Evolutionary conservation across 192 early-diverging fungal genomes (phyloP).

Genomic region (Coemansia sp.): DNA sequence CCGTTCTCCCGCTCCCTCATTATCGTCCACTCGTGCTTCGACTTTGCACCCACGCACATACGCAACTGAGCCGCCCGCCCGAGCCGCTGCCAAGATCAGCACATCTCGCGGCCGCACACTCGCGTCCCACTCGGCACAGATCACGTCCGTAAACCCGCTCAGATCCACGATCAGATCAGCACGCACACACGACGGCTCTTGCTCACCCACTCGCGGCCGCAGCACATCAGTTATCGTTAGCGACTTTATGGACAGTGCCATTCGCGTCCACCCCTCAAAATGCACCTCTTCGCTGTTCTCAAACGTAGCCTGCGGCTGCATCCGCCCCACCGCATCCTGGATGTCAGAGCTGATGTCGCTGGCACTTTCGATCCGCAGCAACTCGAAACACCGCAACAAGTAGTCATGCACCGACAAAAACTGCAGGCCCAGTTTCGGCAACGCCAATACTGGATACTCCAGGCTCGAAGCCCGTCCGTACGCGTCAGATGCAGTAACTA

Average conservation of each 20-base stretch:
- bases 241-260: constrained; percentile 73
- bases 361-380: constrained; percentile 80
- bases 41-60: constrained; percentile 85
- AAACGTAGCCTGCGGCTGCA: constrained; percentile 64
- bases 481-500: constrained; percentile 65
- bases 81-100: constrained; percentile 63
- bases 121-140: constrained; percentile 86
- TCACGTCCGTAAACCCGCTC: constrained; percentile 63
- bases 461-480: constrained; percentile 27
- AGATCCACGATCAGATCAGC: constrained; percentile 80
- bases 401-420: constrained; percentile 93
- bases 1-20: constrained; percentile 17
- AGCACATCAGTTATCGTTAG: constrained; percentile 72
- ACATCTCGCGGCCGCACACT: constrained; percentile 78
- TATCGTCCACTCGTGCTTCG: constrained; percentile 67
- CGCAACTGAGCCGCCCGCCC: not conserved
- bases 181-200: constrained; percentile 68
- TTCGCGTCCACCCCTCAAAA: constrained; percentile 94
- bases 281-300: constrained; percentile 46
- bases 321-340: constrained; percentile 80
- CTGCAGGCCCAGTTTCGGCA: constrained; percentile 93
- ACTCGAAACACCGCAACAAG: constrained; percentile 77
- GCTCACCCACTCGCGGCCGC: constrained; percentile 50
- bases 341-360: constrained; percentile 86
- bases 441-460: constrained; percentile 42